Evolutionary conservation across 768 basidiomycete species (phyloP).

Genomic region (Bullera alba): DNA sequence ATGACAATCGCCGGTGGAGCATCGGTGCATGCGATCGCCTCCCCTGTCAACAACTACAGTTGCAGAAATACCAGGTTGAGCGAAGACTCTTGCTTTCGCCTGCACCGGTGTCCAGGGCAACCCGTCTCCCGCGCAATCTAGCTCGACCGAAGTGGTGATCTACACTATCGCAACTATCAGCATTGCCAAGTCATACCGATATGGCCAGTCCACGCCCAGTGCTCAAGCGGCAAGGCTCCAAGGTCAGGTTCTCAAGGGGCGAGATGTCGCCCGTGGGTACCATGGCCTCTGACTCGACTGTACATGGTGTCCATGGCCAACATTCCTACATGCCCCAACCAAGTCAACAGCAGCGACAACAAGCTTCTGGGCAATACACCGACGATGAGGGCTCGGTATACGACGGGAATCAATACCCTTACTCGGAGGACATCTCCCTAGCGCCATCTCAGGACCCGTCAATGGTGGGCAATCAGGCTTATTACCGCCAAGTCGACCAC

Average conservation of each 20-base stretch:
- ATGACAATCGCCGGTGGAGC: no score
- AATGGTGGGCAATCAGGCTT: neutral
- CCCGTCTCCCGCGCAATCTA: no score
- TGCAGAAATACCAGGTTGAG: no score
- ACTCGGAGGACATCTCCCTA: neutral
- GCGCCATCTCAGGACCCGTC: neutral
- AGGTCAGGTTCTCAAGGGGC: constrained; percentile 25
- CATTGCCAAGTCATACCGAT: neutral
- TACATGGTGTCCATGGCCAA: constrained; percentile 11
- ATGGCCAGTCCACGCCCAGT: constrained; percentile 22
- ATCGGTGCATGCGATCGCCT: no score
- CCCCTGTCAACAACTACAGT: no score
- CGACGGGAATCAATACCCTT: neutral
- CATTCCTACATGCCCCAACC: neutral
- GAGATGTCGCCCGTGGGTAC: constrained; percentile 23
- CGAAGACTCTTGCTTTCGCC: no score
- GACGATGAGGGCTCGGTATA: neutral
- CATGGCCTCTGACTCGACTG: constrained; percentile 18
- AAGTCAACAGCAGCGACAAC: constrained; percentile 1
- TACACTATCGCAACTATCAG: no score
- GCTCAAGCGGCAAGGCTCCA: constrained; percentile 16
- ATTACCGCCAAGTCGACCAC: neutral
- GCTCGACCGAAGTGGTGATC: no score
- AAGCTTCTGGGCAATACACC: neutral
- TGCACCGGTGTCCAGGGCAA: no score